Percentiles rank a stretch among this genome's conserved stretches.
Evolutionary conservation across 495 filamentous ascomycete genomes (phyloP).

Genomic region (Xylaria sp.): DNA sequence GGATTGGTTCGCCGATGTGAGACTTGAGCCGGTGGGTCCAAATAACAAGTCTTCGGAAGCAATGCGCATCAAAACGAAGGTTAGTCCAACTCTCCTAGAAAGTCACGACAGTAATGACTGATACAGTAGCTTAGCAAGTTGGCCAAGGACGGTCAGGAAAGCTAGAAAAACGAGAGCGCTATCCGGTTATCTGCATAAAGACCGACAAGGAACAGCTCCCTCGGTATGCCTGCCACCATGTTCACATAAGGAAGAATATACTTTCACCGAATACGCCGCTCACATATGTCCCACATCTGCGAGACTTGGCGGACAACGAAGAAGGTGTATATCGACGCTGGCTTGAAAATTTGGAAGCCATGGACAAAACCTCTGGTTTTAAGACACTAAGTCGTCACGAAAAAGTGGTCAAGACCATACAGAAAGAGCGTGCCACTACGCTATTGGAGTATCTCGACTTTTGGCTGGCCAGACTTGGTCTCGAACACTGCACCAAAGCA

Average conservation of each 20-base stretch:
- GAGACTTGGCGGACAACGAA: slow-evolving; percentile 54
- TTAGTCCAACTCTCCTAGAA: slow-evolving; percentile 28
- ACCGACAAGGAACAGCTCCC: slow-evolving; percentile 50
- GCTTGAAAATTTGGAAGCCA: slow-evolving; percentile 56
- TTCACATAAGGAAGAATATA: slow-evolving; percentile 58
- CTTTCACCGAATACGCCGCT: slow-evolving; percentile 57
- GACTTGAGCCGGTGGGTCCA: slow-evolving; percentile 33
- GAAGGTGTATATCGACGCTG: slow-evolving; percentile 53
- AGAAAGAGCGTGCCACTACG: slow-evolving; percentile 51
- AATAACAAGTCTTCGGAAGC: slow-evolving; percentile 34
- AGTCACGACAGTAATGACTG: neutral
- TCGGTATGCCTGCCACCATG: slow-evolving; percentile 54
- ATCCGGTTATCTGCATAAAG: slow-evolving; percentile 48
- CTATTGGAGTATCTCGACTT: slow-evolving; percentile 53
- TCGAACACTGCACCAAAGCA: slow-evolving; percentile 51
- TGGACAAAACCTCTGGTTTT: slow-evolving; percentile 57
- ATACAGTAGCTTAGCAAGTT: slow-evolving; percentile 35
- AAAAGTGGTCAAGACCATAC: slow-evolving; percentile 47
- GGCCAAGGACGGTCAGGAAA: slow-evolving; percentile 45
- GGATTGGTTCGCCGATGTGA: slow-evolving; percentile 51
- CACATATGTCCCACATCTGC: slow-evolving; percentile 55
- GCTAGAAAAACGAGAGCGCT: slow-evolving; percentile 43
- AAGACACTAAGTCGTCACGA: slow-evolving; percentile 49
- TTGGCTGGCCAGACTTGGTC: slow-evolving; percentile 51
- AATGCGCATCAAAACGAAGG: slow-evolving; percentile 52